Conservation (phyloP, 2,329 filamentous ascomycete species). For the Calcarisporium arbuscula region DNA sequence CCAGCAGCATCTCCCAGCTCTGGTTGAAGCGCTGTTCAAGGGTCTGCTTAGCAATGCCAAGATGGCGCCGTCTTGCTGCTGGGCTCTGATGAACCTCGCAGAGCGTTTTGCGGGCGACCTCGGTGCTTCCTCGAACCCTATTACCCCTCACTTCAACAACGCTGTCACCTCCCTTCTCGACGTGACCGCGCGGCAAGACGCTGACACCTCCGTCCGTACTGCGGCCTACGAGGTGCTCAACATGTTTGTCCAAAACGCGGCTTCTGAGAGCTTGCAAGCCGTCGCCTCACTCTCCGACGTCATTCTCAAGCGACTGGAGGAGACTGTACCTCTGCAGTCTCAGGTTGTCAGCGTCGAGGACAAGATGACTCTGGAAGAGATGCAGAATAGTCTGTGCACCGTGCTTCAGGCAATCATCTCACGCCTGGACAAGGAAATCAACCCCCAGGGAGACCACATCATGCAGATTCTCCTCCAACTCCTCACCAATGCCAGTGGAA, state of each 20-base stretch:
- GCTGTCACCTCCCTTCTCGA: slow-evolving; percentile 80
- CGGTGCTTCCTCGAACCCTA: slow-evolving; percentile 68
- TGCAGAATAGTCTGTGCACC: slow-evolving; percentile 91
- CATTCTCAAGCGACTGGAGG: slow-evolving; percentile 83
- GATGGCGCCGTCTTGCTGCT: slow-evolving; percentile 98
- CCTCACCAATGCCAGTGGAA: slow-evolving; percentile 67
- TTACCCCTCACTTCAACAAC: slow-evolving; percentile 89
- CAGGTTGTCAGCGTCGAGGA: slow-evolving; percentile 98
- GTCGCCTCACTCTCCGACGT: slow-evolving; percentile 81
- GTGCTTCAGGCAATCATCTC: slow-evolving; percentile 89
- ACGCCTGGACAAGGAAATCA: slow-evolving; percentile 84
- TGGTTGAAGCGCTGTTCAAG: slow-evolving; percentile 84
- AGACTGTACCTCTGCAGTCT: slow-evolving; percentile 79
- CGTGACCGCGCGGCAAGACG: slow-evolving; percentile 75
- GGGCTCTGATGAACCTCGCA: slow-evolving; percentile 97
- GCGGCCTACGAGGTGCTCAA: slow-evolving; percentile 97
- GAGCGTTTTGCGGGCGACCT: slow-evolving; percentile 89
- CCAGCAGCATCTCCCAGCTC: slow-evolving; percentile 68
- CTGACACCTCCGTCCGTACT: slow-evolving; percentile 84
- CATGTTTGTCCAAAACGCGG: slow-evolving; percentile 86
- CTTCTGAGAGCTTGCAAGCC: slow-evolving; percentile 73
- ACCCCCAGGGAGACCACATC: slow-evolving; percentile 84
- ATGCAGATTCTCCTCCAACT: slow-evolving; percentile 86
- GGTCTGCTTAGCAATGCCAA: slow-evolving; percentile 87
- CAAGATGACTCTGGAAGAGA: slow-evolving; percentile 90